A percentile compares a stretch with the other conserved stretches of the same genome.
Conservation (phyloP, 1,284 basidiomycete species). For the Rhodotorula sp. region DNA sequence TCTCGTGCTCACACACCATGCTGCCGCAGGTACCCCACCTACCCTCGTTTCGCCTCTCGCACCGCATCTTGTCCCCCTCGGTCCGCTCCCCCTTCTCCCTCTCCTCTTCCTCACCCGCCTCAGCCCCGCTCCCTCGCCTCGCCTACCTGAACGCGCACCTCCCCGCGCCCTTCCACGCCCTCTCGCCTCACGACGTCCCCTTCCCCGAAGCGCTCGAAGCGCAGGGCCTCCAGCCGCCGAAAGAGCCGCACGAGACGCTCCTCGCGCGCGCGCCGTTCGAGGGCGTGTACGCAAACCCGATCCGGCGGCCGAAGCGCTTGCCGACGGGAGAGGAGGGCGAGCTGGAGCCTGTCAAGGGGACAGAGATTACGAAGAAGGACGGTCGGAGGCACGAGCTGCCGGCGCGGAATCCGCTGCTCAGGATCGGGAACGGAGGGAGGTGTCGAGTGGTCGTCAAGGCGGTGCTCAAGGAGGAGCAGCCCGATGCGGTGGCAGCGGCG, state of each 20-base stretch:
- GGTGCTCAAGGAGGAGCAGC: not conserved
- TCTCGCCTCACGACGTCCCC: slow-evolving; percentile 9
- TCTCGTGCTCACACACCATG: too few relatives aligned
- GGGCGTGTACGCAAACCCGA: not conserved
- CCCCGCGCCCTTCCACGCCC: not conserved
- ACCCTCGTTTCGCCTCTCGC: not conserved
- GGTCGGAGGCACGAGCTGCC: not conserved
- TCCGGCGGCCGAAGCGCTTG: not conserved
- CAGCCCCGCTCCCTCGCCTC: slow-evolving; percentile 7
- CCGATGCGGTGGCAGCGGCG: not conserved
- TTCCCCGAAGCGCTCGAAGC: not conserved
- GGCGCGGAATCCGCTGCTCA: not conserved
- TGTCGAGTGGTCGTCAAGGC: not conserved
- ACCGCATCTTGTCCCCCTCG: not conserved
- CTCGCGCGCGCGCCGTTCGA: slow-evolving; percentile 8
- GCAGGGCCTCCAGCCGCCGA: not conserved
- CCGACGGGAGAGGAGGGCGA: not conserved
- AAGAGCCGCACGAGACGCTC: slow-evolving; percentile 12
- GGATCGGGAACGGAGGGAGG: not conserved
- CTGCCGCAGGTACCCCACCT: not conserved
- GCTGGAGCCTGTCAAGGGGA: not conserved
- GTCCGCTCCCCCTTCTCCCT: not conserved
- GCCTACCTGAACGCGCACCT: slow-evolving; percentile 29
- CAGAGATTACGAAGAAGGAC: too few relatives aligned
- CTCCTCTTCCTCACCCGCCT: not conserved